Base-by-base conservation (phyloP, 1,139 yeast genomes). In the Blastobotrys persicus region DNA sequence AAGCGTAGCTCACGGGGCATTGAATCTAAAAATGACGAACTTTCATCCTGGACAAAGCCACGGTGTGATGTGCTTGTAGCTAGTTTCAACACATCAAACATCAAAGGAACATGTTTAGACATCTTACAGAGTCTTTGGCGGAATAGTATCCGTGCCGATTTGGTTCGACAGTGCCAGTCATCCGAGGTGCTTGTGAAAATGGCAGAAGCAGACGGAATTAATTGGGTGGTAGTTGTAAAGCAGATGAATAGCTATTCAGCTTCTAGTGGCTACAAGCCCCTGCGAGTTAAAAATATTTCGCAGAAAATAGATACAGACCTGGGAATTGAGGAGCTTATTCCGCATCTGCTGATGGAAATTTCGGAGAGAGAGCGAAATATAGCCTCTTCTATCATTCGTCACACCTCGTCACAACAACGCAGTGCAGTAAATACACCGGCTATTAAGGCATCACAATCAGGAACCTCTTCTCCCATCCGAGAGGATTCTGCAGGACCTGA, bases 41-140 rank as follows among this genome's bases (percentile, higher is more conserved):
- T 46, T n/a, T 31, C 52, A 12, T 49, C 46, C 9, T 55, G 58
- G 58, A 42, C 51, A 18, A 51, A 51, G 20, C 57, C 70, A 2
- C 73, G 95, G 55, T 89, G 96, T 66, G 92, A 88, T 59, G 95
- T 89, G 1, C 66, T 91, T 35, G 80, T 92, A 2, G 78, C 92
- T 0, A 78, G 91, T 55, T 77, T 85, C 50, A 76, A 77, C 41
- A 78, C 81, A 7, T 45, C 62, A 13, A 67, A 62, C 18, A 59
- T 66, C 20, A 75, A 75, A 33, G 79, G 81, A 1, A 70, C 79
- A 47, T 92, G 92, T 1, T 77, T 81, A 32, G 84, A 80, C 42
- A 69, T 88, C 4, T 62, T 87, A 47, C 78, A 76, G 42, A 70
- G 72, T 37, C 67, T 92, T 39, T 91, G 98, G 98, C 73, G 76